Evolutionary conservation across 305 asterid species (phyloP).

Genomic region (Stenogyne calaminthoides): DNA sequence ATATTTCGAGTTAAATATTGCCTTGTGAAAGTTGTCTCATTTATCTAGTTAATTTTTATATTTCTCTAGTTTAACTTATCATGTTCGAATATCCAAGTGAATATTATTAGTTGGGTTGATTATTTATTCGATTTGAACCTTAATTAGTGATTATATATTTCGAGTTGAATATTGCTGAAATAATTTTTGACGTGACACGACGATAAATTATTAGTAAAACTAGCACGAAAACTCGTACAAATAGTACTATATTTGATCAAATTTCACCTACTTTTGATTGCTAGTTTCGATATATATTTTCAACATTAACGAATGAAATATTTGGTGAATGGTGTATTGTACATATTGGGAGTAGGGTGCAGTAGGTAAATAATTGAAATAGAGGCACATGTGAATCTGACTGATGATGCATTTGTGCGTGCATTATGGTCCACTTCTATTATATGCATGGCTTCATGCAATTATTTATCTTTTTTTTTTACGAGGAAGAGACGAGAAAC

Average conservation of each 20-base stretch:
- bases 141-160: neutral
- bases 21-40: too few relatives aligned
- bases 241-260: neutral
- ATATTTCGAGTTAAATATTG: neutral
- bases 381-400: constrained; percentile 39
- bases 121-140: neutral
- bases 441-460: constrained; percentile 2
- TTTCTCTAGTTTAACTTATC: too few relatives aligned
- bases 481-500: too few relatives aligned
- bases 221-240: neutral
- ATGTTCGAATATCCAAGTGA: neutral
- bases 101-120: neutral
- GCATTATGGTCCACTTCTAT: constrained; percentile 39
- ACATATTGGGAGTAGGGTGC: constrained; percentile 20
- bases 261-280: neutral
- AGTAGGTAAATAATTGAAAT: constrained; percentile 40
- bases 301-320: neutral
- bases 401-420: constrained; percentile 34
- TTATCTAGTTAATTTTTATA: too few relatives aligned
- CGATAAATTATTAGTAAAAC: neutral
- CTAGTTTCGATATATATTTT: neutral
- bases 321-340: neutral
- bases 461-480: too few relatives aligned
- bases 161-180: neutral
- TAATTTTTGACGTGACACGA: neutral